Evolutionary conservation across 371 early-diverging fungal genomes (phyloP).

Genomic region (Phascolomyces articulosus): DNA sequence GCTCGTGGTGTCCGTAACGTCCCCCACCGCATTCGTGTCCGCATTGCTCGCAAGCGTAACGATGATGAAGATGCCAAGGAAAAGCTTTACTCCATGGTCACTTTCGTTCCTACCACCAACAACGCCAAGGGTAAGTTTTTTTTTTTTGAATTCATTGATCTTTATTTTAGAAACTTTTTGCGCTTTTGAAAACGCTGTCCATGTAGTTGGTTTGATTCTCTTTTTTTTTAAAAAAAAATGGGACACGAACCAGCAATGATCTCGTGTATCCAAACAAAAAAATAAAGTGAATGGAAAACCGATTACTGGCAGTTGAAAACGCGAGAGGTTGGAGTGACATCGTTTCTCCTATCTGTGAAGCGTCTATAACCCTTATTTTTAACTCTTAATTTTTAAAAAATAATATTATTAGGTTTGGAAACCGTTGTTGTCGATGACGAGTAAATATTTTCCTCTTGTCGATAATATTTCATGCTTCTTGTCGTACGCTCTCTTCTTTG

Average conservation of each 20-base stretch:
- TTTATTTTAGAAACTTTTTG: constrained; percentile 4
- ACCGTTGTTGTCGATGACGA: constrained; percentile 33
- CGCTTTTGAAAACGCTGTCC: constrained; percentile 7
- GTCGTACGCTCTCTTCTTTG: too few relatives aligned
- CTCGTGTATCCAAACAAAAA: too few relatives aligned
- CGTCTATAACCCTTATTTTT: background rate
- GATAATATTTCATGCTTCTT: too few relatives aligned
- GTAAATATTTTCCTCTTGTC: constrained; percentile 18
- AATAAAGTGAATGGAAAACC: background rate
- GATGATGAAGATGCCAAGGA: constrained; percentile 94
- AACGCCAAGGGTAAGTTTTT: constrained; percentile 77
- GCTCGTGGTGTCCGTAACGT: constrained; percentile 88
- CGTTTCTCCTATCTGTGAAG: constrained; percentile 16
- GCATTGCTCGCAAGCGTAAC: constrained; percentile 92
- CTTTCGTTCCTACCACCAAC: constrained; percentile 79
- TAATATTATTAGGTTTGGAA: constrained; percentile 25
- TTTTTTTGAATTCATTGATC: background rate
- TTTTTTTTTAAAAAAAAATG: background rate
- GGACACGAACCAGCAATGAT: too few relatives aligned
- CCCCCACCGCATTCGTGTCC: constrained; percentile 93
- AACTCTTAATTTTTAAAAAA: background rate
- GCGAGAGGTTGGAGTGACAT: constrained; percentile 18
- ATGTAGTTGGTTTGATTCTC: constrained; percentile 9
- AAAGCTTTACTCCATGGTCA: constrained; percentile 93
- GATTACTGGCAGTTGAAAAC: constrained; percentile 14